These are phyloP conservation scores for Xylaria sp. DNA, from an alignment of 2,329 filamentous ascomycete genomes.

Conservation along the genomic window DNA sequence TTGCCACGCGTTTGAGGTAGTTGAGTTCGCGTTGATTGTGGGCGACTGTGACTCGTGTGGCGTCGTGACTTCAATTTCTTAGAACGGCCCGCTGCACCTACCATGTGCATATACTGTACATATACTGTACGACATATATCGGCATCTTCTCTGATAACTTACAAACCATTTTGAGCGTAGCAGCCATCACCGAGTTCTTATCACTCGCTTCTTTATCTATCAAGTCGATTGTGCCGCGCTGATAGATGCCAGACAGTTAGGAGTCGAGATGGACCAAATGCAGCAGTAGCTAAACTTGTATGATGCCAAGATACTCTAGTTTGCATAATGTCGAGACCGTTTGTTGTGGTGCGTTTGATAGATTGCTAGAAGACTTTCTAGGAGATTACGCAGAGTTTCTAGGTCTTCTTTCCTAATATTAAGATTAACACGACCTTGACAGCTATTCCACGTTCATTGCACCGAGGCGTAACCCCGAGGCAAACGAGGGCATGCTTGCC, in stretches of 20 bases:
- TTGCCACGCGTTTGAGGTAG: background rate
- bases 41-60: slow-evolving; percentile 14
- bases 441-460: background rate
- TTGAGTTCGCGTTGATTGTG: background rate
- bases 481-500: background rate
- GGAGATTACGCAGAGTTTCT: background rate
- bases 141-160: background rate
- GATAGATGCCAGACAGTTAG: background rate
- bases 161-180: background rate
- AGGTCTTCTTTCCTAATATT: background rate
- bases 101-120: slow-evolving; percentile 14
- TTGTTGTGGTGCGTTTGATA: background rate
- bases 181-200: background rate
- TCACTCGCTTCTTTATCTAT: background rate
- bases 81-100: background rate
- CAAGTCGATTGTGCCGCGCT: background rate
- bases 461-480: background rate
- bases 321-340: background rate
- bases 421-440: background rate
- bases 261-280: background rate
- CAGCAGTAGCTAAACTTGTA: background rate
- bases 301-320: background rate
- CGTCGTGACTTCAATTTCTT: slow-evolving; percentile 7
- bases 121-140: background rate
- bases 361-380: background rate